A percentile compares a stretch with the other conserved stretches of the same genome.
Conservation (phyloP, 1,284 basidiomycete genomes). For the Paramarasmius palmivorus region DNA sequence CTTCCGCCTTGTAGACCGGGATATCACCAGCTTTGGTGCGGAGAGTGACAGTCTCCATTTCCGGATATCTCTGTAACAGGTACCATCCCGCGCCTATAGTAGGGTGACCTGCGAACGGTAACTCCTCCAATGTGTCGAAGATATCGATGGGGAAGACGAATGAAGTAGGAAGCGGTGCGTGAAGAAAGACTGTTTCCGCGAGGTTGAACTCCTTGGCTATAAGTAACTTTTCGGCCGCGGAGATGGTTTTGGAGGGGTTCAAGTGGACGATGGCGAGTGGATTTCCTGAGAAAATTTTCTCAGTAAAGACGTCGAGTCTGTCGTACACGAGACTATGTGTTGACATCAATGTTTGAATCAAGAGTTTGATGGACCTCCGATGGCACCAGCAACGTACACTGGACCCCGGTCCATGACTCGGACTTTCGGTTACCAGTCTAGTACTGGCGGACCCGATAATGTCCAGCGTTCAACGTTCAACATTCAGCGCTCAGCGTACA, state of each 20-base stretch:
- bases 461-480: too few relatives aligned
- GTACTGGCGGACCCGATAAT: too few relatives aligned
- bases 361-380: too few relatives aligned
- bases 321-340: conserved; percentile 20
- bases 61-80: conserved; percentile 28
- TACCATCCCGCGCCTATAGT: conserved; percentile 42
- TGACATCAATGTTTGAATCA: neutral
- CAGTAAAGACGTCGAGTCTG: conserved; percentile 43
- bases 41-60: conserved; percentile 25
- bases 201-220: conserved; percentile 49
- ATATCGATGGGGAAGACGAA: conserved; percentile 37
- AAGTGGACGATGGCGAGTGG: conserved; percentile 43
- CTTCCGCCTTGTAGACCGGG: conserved; percentile 27
- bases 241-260: conserved; percentile 19
- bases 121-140: conserved; percentile 37
- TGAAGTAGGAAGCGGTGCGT: conserved; percentile 22
- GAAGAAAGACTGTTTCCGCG: conserved; percentile 46
- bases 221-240: conserved; percentile 38
- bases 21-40: conserved; percentile 42
- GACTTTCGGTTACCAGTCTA: too few relatives aligned
- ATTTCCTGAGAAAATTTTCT: conserved; percentile 38
- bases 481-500: too few relatives aligned
- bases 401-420: too few relatives aligned
- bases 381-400: too few relatives aligned
- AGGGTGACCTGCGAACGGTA: conserved; percentile 48